Evolutionary conservation across 2,329 filamentous ascomycete genomes (phyloP).

Genomic region (Hypoxylon sp.): DNA sequence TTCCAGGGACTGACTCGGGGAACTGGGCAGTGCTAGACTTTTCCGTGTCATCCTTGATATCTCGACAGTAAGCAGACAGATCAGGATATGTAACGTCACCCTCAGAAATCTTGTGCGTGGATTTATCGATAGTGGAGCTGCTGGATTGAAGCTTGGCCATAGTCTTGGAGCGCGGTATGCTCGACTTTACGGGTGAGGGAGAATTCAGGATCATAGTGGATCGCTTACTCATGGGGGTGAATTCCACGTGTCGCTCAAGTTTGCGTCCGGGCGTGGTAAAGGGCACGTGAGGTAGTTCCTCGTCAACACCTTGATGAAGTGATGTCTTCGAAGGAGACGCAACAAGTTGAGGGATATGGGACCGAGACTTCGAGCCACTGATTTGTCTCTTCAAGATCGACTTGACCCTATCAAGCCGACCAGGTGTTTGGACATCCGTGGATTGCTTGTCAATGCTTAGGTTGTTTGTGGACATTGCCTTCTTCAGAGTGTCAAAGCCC

Average conservation of each 20-base stretch:
- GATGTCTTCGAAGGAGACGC: slow-evolving; percentile 63
- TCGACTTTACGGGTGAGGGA: slow-evolving; percentile 70
- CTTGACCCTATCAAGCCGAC: slow-evolving; percentile 69
- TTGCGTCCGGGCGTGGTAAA: slow-evolving; percentile 78
- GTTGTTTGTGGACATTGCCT: slow-evolving; percentile 67
- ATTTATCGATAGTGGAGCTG: slow-evolving; percentile 55
- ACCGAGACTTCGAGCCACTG: slow-evolving; percentile 59
- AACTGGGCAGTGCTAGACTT: slow-evolving; percentile 37
- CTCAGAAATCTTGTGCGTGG: slow-evolving; percentile 48
- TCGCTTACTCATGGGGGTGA: slow-evolving; percentile 78
- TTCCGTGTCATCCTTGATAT: slow-evolving; percentile 50
- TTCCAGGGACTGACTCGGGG: slow-evolving; percentile 65
- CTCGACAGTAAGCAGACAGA: slow-evolving; percentile 59
- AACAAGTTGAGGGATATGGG: slow-evolving; percentile 64
- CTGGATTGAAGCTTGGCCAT: slow-evolving; percentile 56
- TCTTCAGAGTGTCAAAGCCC: slow-evolving; percentile 59
- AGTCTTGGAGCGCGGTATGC: slow-evolving; percentile 61
- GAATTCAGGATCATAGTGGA: slow-evolving; percentile 63
- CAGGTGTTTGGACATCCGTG: slow-evolving; percentile 62
- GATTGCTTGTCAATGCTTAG: slow-evolving; percentile 53
- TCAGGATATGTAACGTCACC: slow-evolving; percentile 67
- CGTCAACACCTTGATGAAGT: slow-evolving; percentile 62
- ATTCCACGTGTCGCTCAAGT: slow-evolving; percentile 80
- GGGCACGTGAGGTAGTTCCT: slow-evolving; percentile 66
- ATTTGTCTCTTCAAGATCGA: slow-evolving; percentile 68